Evolutionary conservation across 2,329 filamentous ascomycete species (phyloP), one percentile per base, ranked within the genome.

Genomic region (Phoma herbarum): DNA sequence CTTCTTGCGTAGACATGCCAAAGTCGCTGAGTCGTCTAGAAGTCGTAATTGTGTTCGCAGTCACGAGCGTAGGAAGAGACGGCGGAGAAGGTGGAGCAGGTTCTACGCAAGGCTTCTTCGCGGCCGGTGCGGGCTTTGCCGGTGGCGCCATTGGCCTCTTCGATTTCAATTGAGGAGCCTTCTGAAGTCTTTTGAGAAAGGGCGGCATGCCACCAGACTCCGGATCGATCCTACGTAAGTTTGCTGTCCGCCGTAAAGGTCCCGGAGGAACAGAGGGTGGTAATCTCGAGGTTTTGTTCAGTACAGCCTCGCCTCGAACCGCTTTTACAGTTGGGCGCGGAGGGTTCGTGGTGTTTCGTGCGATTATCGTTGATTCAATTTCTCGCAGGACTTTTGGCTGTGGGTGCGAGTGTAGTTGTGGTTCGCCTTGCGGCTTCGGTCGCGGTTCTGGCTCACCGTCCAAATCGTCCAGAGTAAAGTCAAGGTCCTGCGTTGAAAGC

Each of bases 401-500:
- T n/a, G 16, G n/a, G 31, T 35, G n/a, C 14, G 23, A 4, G 14
- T 18, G 41, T 26, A 23, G 23, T 1, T 9, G 14, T 43, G 41
- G 2, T 4, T 43, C n/a, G 14, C 11, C 6, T 26, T 37, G 18
- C 12, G 57, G 50, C 11, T 60, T 62, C 12, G 18, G 37, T 23
- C n/a, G 37, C 18, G 10, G 18, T 22, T 37, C 16, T 16, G 61
- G 52, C 9, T 61, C 64, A 39, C 75, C 69, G 31, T 79, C 76
- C 11, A 81, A 60, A 43, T 82, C 79, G 14, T 80, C 77, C 6
- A 73, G 63, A 0, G 76, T 77, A 44, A 80, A 73, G 46, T 79
- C 75, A 20, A 81, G 70, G 46, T 79, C 75, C 55, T 74, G 72
- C 2, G 75, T 75, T 20, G 79, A 81, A 2, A 79, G 74, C 5